phyloP scores from a whole-genome alignment of 2,329 filamentous ascomycete species.

The Aspergillus versicolor region DNA sequence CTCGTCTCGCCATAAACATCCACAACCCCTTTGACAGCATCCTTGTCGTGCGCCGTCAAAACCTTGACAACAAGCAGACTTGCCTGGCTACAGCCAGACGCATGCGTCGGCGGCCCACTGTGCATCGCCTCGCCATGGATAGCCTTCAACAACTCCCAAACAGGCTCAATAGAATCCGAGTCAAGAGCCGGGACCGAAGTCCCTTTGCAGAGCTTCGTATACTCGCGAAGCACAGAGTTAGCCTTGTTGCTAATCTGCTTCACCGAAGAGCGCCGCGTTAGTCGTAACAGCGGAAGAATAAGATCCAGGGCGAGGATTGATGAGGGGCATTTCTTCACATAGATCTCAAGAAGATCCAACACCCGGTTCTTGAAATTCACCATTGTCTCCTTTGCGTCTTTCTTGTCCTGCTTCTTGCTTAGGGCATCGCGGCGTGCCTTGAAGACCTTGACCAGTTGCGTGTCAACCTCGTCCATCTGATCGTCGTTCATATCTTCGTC shows the following conservation, averaged over 20 bases:
- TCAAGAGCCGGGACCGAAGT: constrained; percentile 45
- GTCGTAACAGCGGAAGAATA: constrained; percentile 71
- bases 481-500: constrained; percentile 89
- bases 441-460: constrained; percentile 81
- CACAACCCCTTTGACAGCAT: constrained; percentile 56
- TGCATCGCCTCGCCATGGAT: constrained; percentile 66
- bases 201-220: constrained; percentile 64
- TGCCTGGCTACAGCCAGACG: constrained; percentile 67
- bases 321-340: constrained; percentile 73
- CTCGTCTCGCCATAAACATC: constrained; percentile 65
- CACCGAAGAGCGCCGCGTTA: constrained; percentile 73
- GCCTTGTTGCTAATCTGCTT: constrained; percentile 75
- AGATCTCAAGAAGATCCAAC: constrained; percentile 82
- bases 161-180: constrained; percentile 41
- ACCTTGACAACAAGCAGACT: constrained; percentile 47
- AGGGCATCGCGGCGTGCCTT: constrained; percentile 67
- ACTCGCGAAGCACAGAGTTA: constrained; percentile 68
- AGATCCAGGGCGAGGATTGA: constrained; percentile 67
- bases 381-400: constrained; percentile 83
- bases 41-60: constrained; percentile 48
- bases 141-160: constrained; percentile 60
- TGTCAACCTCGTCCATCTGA: constrained; percentile 88
- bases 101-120: constrained; percentile 65
- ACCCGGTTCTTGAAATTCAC: constrained; percentile 94
- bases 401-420: constrained; percentile 78